A percentile compares a stretch with the other conserved stretches of the same genome.
Conservation (phyloP, 257 asterid genomes). For the Lavandula angustifolia region DNA sequence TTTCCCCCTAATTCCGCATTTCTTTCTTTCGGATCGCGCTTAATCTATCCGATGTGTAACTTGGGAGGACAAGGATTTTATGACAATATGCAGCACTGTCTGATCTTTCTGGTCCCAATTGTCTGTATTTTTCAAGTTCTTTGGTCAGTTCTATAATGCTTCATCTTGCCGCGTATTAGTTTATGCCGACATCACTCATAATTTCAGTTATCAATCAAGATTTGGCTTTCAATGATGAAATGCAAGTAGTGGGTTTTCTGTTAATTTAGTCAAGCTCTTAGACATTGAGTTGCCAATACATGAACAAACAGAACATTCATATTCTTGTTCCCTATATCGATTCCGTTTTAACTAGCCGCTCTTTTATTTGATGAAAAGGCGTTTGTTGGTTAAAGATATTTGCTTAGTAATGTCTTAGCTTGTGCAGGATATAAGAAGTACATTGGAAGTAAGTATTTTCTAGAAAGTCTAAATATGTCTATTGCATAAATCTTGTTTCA, state of each 20-base stretch:
- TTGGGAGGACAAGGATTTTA: neutral
- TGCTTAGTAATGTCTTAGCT: too few relatives aligned
- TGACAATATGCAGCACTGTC: constrained; percentile 6
- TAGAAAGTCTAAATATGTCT: constrained; percentile 5
- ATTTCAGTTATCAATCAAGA: neutral
- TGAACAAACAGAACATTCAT: neutral
- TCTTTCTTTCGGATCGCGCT: neutral
- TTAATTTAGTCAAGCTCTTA: neutral
- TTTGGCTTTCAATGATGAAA: neutral
- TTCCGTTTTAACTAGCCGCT: neutral
- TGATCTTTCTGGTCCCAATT: constrained; percentile 12
- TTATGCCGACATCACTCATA: neutral
- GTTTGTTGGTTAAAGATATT: neutral
- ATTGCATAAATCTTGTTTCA: constrained; percentile 15
- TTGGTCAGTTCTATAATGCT: neutral
- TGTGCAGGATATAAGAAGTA: neutral
- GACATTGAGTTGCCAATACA: constrained; percentile 2
- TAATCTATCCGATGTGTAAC: neutral
- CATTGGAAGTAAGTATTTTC: neutral
- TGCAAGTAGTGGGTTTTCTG: neutral
- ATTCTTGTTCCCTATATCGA: neutral
- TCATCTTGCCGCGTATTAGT: constrained; percentile 3
- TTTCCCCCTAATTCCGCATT: neutral
- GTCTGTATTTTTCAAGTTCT: neutral
- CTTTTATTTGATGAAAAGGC: neutral